Percentiles rank a stretch among this genome's conserved stretches.
Conservation (phyloP, 768 basidiomycete genomes). For the Lanmaoa rubissima region DNA sequence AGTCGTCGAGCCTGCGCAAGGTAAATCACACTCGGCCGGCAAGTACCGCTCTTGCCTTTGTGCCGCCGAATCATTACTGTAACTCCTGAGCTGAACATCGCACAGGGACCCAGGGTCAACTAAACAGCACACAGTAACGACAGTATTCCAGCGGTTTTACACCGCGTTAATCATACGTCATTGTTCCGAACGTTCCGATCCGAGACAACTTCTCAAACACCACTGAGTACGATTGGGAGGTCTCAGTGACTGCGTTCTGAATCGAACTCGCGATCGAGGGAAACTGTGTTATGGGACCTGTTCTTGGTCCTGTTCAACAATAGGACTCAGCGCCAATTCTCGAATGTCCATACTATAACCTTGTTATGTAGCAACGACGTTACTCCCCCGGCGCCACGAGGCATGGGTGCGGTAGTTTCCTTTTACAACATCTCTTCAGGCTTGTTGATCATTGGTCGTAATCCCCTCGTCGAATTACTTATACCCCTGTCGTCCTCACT, state of each 20-base stretch:
- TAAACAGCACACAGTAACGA: background rate
- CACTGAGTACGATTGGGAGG: constrained; percentile 3
- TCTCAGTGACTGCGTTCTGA: background rate
- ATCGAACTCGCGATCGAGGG: background rate
- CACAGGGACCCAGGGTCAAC: background rate
- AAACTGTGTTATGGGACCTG: constrained; percentile 1
- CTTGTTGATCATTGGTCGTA: background rate
- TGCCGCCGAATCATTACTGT: background rate
- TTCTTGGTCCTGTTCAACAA: constrained; percentile 6
- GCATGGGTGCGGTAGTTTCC: background rate
- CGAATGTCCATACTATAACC: background rate
- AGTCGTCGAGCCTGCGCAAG: background rate
- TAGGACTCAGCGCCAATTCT: constrained; percentile 3
- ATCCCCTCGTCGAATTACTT: background rate
- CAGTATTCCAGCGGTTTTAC: background rate
- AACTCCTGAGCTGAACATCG: background rate
- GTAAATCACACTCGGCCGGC: too few relatives aligned
- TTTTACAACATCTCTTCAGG: background rate
- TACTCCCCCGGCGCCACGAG: background rate
- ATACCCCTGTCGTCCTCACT: background rate
- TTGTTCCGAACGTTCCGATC: too few relatives aligned
- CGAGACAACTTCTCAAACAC: too few relatives aligned
- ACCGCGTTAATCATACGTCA: background rate
- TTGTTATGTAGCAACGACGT: background rate
- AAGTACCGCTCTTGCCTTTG: background rate